These are phyloP conservation scores for Blastomyces percursus DNA, from an alignment of 2,329 filamentous ascomycete genomes.

Conservation along the genomic window DNA sequence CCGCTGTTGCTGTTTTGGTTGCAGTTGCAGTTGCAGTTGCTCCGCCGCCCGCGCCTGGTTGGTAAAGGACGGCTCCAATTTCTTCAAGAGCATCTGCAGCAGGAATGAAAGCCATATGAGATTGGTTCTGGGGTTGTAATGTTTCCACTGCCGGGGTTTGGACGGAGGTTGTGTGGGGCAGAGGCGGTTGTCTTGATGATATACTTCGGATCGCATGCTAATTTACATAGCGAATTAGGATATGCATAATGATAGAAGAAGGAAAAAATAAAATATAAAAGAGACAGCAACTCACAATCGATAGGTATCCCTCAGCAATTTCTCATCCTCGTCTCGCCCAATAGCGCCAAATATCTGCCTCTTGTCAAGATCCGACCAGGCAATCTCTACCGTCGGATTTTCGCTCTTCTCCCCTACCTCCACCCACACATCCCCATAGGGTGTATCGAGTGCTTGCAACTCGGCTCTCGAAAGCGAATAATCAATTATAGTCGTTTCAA, in stretches of 20 bases:
- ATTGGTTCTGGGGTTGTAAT: constrained; percentile 51
- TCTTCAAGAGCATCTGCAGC: constrained; percentile 44
- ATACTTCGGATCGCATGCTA: constrained; percentile 34
- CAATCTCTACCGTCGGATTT: constrained; percentile 17
- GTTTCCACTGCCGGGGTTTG: constrained; percentile 39
- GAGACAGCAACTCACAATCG: constrained; percentile 25
- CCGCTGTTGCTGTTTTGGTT: constrained; percentile 10
- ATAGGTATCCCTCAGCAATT: constrained; percentile 32
- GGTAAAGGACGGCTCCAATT: constrained; percentile 17
- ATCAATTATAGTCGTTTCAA: constrained; percentile 56
- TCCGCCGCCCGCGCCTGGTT: background rate
- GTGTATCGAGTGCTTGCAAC: constrained; percentile 25
- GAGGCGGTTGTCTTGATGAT: constrained; percentile 34
- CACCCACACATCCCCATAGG: constrained; percentile 15
- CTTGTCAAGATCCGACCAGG: constrained; percentile 34
- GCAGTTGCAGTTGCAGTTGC: background rate
- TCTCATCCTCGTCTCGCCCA: constrained; percentile 33
- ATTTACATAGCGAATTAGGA: background rate
- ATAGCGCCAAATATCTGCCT: constrained; percentile 35
- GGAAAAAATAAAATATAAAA: background rate
- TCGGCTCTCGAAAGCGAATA: constrained; percentile 56
- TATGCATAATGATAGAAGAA: no score
- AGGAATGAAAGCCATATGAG: constrained; percentile 54
- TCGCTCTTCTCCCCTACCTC: background rate
- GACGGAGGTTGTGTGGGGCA: constrained; percentile 25